phyloP scores from a whole-genome alignment of 495 filamentous ascomycete species.

The Penicillium manginii region DNA sequence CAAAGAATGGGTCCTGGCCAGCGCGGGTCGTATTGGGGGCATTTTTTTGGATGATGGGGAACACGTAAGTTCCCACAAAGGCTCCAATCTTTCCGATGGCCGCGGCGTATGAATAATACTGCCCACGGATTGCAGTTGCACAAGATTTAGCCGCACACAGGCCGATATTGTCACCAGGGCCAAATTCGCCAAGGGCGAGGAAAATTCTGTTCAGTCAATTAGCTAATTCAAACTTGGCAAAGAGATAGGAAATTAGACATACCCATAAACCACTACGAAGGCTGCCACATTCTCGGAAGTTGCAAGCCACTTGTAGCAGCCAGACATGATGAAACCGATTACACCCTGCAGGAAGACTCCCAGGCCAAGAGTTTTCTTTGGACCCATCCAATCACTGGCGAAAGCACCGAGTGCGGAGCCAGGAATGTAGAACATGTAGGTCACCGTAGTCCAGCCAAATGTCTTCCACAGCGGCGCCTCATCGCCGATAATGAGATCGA shows the following conservation, averaged over 20 bases:
- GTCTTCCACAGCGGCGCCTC: constrained; percentile 66
- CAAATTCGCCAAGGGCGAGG: constrained; percentile 79
- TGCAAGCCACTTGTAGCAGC: constrained; percentile 65
- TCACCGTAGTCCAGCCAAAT: constrained; percentile 84
- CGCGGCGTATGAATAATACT: constrained; percentile 90
- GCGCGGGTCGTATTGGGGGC: constrained; percentile 61
- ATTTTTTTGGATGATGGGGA: constrained; percentile 68
- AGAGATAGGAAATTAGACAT: constrained; percentile 12
- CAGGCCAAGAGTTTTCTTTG: constrained; percentile 67
- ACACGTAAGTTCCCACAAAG: constrained; percentile 85
- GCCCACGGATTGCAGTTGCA: constrained; percentile 83
- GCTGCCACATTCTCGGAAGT: constrained; percentile 66
- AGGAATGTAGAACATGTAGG: constrained; percentile 86
- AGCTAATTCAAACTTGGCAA: not conserved
- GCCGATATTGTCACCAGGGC: constrained; percentile 91
- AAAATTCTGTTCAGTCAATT: constrained; percentile 63
- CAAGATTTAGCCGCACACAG: constrained; percentile 84
- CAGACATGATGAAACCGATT: constrained; percentile 89
- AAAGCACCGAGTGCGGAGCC: constrained; percentile 78
- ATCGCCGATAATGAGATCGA: constrained; percentile 64
- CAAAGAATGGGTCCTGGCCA: constrained; percentile 83
- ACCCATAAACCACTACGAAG: constrained; percentile 76
- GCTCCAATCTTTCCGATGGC: constrained; percentile 86
- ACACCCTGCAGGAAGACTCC: constrained; percentile 71
- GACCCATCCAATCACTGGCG: constrained; percentile 74